These are phyloP conservation scores for Pichia californica DNA, from an alignment of 805 yeast species.

Conservation along the genomic window DNA sequence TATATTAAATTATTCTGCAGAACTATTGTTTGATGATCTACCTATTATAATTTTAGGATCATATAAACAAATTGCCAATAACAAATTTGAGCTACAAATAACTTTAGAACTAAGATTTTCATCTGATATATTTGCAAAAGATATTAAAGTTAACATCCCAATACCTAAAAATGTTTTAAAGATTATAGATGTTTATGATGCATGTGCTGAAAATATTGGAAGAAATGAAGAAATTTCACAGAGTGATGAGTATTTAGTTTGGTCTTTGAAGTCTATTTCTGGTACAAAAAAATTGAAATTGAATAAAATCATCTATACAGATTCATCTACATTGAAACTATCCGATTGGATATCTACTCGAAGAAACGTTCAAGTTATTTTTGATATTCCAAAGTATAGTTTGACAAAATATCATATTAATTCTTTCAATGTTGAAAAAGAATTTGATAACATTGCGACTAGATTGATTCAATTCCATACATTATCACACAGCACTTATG, in stretches of 20 bases:
- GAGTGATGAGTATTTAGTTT: neutral
- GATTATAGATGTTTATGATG: neutral
- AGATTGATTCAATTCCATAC: neutral
- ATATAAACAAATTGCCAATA: conserved; percentile 2
- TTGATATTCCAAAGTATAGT: neutral
- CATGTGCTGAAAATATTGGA: neutral
- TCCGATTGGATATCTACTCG: neutral
- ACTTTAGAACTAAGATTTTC: neutral
- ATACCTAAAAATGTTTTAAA: neutral
- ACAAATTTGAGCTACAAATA: conserved; percentile 1
- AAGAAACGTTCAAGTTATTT: neutral
- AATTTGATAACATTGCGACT: neutral
- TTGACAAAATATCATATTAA: neutral
- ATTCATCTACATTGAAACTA: neutral
- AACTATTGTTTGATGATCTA: neutral
- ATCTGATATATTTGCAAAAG: neutral
- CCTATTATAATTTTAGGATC: neutral
- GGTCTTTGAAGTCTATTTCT: neutral
- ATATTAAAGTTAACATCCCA: neutral
- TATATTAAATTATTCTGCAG: neutral
- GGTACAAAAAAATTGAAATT: neutral
- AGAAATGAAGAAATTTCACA: neutral
- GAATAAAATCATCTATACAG: neutral
- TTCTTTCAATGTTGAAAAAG: neutral
- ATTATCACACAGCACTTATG: too few species aligned